Percentiles rank a stretch among this genome's conserved stretches.
Evolutionary conservation across 371 early-diverging fungal genomes (phyloP).

Genomic region (Parasitella parasitica): DNA sequence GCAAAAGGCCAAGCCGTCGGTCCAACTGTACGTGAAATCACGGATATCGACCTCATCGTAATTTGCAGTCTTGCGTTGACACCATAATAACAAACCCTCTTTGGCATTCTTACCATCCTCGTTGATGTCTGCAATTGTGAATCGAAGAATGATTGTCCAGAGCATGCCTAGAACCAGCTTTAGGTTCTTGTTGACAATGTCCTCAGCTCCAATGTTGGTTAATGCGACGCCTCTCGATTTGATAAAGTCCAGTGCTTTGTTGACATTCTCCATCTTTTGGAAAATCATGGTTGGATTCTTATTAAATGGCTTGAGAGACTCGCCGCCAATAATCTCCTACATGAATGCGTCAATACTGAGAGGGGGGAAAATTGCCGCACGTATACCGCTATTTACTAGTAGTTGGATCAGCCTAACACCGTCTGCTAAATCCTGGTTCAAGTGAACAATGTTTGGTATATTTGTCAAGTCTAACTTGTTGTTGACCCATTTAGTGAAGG

Average conservation of each 20-base stretch:
- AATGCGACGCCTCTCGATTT: constrained; percentile 81
- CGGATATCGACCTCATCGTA: constrained; percentile 82
- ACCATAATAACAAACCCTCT: constrained; percentile 95
- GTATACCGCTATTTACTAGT: constrained; percentile 52
- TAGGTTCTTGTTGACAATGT: constrained; percentile 93
- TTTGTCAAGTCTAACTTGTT: constrained; percentile 73
- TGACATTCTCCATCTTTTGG: constrained; percentile 96
- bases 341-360: neutral
- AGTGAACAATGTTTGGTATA: constrained; percentile 62
- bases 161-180: constrained; percentile 97
- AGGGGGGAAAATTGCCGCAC: neutral
- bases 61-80: constrained; percentile 89
- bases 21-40: constrained; percentile 92
- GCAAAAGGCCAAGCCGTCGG: constrained; percentile 93
- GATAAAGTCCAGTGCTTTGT: constrained; percentile 92
- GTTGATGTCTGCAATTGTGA: constrained; percentile 91
- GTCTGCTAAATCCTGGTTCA: constrained; percentile 73
- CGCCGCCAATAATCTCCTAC: constrained; percentile 85
- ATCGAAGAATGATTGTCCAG: constrained; percentile 97
- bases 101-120: constrained; percentile 93
- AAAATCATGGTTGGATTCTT: constrained; percentile 87
- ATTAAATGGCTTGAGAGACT: constrained; percentile 78
- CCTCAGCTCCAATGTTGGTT: constrained; percentile 96
- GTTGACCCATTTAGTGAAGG: constrained; percentile 94
- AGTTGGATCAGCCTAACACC: constrained; percentile 87